Evolutionary conservation across 495 filamentous ascomycete species (phyloP), one percentile per base, ranked within the genome.

Genomic region (Trypethelium eluteriae): DNA sequence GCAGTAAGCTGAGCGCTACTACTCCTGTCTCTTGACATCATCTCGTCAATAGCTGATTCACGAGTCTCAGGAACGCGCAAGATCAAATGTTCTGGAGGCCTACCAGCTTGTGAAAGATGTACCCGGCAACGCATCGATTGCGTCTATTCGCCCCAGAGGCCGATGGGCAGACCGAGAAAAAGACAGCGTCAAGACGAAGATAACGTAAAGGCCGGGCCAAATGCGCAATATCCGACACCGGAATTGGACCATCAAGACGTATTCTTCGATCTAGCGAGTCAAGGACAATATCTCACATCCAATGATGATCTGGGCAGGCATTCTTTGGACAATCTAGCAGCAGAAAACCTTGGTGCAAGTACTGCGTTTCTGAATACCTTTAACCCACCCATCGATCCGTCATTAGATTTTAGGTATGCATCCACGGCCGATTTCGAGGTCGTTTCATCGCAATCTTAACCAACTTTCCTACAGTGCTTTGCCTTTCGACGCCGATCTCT

Each of bases 61-160:
- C 18, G n/a, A 38, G 38, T 25, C 14, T 64, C 56, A 75, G 73
- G 75, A 61, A 70, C 68, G 12, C 65, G 73, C 64, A 78, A 78
- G 66, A 53, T 78, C 44, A 76, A 74, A 66, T 78, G 76, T 65
- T 71, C 70, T 3, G 73, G 76, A 50, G 69, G 70, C 16, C 41
- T 44, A 10, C 71, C 72, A 16, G 11, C 53, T 14, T 78, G 76
- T 61, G 44, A 63, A 25, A 68, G 76, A 59, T 78, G 76, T 63
- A 44, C 41, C 14, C 32, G 66, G 46, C 75, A 78, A 56, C 50
- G 50, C 3, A 69, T 78, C n/a, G 9, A 62, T 62, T 78, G 76
- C 53, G 64, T 74, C 18, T 78, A 77, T 68, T 76, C 74, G 34
- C 64, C 69, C 10, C 76, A 77, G 64, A 77, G 76, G 65, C 71